Percentiles rank a stretch among this genome's conserved stretches.
Evolutionary conservation across 345 rosid species (phyloP).

Genomic region (Bruguiera sexangula): DNA sequence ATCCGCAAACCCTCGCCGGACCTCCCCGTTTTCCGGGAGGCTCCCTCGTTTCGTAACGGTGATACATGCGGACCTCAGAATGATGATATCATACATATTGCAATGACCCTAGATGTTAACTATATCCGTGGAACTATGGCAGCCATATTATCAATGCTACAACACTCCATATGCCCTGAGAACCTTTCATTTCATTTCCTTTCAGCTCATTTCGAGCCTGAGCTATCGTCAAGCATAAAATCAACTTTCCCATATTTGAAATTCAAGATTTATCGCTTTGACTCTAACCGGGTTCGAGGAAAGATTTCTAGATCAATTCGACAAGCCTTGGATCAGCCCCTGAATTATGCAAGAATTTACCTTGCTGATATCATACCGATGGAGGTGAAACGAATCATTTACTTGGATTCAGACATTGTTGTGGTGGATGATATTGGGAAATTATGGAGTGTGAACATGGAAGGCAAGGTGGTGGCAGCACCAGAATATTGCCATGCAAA

Average conservation of each 20-base stretch:
- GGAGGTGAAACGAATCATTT: conserved; percentile 40
- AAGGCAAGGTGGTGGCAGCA: conserved; percentile 52
- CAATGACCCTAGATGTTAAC: conserved; percentile 67
- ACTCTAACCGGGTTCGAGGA: conserved; percentile 46
- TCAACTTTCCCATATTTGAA: conserved; percentile 55
- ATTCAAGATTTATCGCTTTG: conserved; percentile 50
- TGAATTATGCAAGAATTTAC: conserved; percentile 65
- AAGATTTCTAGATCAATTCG: conserved; percentile 60
- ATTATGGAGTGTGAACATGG: conserved; percentile 54
- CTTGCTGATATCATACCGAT: conserved; percentile 52
- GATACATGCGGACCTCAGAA: conserved; percentile 34
- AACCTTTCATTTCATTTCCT: conserved; percentile 67
- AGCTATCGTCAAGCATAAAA: conserved; percentile 43
- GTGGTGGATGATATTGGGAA: conserved; percentile 56
- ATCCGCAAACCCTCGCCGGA: conserved; percentile 31
- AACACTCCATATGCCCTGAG: conserved; percentile 56
- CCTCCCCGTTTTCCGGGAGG: conserved; percentile 50
- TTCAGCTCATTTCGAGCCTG: conserved; percentile 36
- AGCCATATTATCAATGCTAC: conserved; percentile 54
- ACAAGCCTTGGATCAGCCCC: conserved; percentile 57
- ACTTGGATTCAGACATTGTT: conserved; percentile 63
- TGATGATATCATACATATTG: conserved; percentile 41
- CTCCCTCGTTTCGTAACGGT: conserved; percentile 53
- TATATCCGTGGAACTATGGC: conserved; percentile 75
- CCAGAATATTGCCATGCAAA: conserved; percentile 69